These are phyloP conservation scores for Helminthosporium solani DNA, from an alignment of 2,329 filamentous ascomycete genomes.

Conservation along the genomic window DNA sequence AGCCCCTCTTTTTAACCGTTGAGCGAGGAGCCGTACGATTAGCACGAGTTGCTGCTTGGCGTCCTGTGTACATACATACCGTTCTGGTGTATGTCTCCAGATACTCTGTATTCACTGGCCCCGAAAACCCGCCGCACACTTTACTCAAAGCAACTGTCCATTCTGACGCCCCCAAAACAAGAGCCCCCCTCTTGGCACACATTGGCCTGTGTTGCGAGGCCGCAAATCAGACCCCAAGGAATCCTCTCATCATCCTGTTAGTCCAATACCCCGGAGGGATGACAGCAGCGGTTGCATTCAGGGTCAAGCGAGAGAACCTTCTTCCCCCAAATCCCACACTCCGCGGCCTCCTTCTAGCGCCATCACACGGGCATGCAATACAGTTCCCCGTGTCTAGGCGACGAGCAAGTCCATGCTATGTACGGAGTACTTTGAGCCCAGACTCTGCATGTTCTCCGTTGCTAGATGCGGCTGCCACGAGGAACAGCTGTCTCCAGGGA, in stretches of 20 bases:
- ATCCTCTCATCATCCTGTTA: constrained; percentile 9
- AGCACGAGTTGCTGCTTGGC: not conserved
- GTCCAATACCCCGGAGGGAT: not conserved
- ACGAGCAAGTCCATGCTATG: not conserved
- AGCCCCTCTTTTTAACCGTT: not conserved
- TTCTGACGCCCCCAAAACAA: not conserved
- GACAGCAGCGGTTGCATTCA: constrained; percentile 7
- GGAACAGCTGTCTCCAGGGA: not conserved
- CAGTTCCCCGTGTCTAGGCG: not conserved
- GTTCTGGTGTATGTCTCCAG: no score
- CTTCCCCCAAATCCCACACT: not conserved
- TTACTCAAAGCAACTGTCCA: not conserved
- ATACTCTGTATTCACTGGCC: no score
- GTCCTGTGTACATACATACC: no score
- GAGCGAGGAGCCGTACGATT: not conserved
- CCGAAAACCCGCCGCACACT: constrained; percentile 1
- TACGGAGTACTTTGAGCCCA: not conserved
- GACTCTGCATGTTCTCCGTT: not conserved
- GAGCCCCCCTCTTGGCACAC: not conserved
- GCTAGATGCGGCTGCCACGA: not conserved
- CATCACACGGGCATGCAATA: not conserved
- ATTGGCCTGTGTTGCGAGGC: constrained; percentile 2
- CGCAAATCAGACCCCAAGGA: constrained; percentile 11
- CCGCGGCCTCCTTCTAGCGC: not conserved
- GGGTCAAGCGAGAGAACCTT: constrained; percentile 5